phyloP scores from a whole-genome alignment of 2,329 filamentous ascomycete genomes.

The Colletotrichum eleusines region DNA sequence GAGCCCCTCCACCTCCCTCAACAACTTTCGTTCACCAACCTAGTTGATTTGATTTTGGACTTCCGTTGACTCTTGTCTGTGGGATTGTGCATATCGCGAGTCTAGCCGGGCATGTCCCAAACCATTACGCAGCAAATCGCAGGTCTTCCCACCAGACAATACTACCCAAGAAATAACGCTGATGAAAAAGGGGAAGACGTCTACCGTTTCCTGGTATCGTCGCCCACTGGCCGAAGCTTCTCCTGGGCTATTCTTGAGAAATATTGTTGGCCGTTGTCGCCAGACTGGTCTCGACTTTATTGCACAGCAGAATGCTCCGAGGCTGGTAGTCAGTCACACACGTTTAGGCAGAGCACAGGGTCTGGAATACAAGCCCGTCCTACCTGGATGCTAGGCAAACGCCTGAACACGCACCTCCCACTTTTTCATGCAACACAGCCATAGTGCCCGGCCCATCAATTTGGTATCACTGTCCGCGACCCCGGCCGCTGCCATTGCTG shows the following conservation, averaged over 20 bases:
- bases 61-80: not conserved
- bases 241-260: not conserved
- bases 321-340: not conserved
- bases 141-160: not conserved
- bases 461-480: too few species aligned
- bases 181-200: not conserved
- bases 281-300: not conserved
- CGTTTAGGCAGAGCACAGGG: not conserved
- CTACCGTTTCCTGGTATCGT: not conserved
- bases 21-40: not conserved
- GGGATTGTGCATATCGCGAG: not conserved
- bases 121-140: not conserved
- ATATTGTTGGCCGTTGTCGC: not conserved
- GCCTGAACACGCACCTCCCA: conserved; percentile 3
- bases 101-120: not conserved
- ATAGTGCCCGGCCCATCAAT: too few species aligned
- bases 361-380: not conserved
- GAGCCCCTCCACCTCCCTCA: conserved; percentile 6
- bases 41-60: not conserved
- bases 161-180: not conserved
- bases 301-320: not conserved
- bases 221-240: not conserved
- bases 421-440: conserved; percentile 11
- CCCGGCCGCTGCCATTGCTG: conserved; percentile 5
- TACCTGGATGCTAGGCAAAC: conserved; percentile 15